These are phyloP conservation scores for Blastomyces silverae DNA, from an alignment of 2,329 filamentous ascomycete species.

Conservation along the genomic window DNA sequence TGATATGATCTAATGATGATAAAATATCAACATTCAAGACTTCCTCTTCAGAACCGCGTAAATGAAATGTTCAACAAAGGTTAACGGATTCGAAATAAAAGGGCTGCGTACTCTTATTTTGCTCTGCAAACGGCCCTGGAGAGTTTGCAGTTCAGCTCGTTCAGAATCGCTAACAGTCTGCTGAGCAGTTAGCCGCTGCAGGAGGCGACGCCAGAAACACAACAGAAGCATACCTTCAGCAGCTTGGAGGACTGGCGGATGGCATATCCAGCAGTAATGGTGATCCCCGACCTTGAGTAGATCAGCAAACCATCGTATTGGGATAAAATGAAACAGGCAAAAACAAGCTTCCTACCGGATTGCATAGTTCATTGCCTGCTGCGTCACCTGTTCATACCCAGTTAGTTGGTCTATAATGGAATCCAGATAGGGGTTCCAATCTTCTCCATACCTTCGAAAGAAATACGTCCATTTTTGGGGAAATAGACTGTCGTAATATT, in stretches of 20 bases:
- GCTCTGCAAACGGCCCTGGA: slow-evolving; percentile 69
- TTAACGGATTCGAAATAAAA: slow-evolving; percentile 5
- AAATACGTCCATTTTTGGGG: slow-evolving; percentile 61
- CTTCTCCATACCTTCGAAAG: slow-evolving; percentile 49
- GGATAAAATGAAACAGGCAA: neutral
- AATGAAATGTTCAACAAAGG: slow-evolving; percentile 13
- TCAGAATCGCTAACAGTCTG: slow-evolving; percentile 64
- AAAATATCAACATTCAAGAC: neutral
- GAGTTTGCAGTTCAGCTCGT: slow-evolving; percentile 61
- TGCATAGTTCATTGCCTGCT: slow-evolving; percentile 86
- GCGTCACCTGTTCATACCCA: slow-evolving; percentile 48
- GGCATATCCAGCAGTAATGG: slow-evolving; percentile 79
- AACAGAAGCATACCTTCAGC: slow-evolving; percentile 51
- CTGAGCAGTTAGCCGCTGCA: neutral
- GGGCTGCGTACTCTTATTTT: slow-evolving; percentile 65
- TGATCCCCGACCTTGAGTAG: slow-evolving; percentile 61
- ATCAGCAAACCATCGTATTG: neutral
- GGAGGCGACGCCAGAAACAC: slow-evolving; percentile 16
- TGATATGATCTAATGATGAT: slow-evolving; percentile 61
- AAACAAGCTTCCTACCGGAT: slow-evolving; percentile 49
- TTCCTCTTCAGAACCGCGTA: neutral
- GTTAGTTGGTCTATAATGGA: neutral
- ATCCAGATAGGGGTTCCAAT: neutral
- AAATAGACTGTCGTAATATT: neutral
- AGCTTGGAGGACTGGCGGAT: slow-evolving; percentile 72